Base-by-base conservation (phyloP, 192 early-diverging fungal species). In the Entomortierella beljakovae region DNA sequence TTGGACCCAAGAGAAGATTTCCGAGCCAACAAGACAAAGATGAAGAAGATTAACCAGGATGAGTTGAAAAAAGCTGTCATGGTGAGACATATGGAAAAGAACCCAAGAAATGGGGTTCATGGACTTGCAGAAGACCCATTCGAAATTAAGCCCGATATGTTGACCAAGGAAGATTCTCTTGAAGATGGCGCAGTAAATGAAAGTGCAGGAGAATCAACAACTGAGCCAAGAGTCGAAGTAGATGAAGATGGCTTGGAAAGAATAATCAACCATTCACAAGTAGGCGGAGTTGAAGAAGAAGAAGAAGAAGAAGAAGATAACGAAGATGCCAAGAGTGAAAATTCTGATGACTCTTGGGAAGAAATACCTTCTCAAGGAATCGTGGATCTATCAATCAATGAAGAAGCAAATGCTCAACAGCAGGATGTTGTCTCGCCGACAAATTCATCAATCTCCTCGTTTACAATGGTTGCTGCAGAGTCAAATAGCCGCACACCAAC, bases 291-390 rank as follows among this genome's bases (percentile, higher is more conserved):
- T 18, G 65, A 56, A 6, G 72, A 57, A 1, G 52, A 61, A 29
- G 46, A 42, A 32, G 42, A 63, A 2, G 32, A 55, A 13, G 48
- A 67, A 3, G 60, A 25, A 2, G 57, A 46, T 1, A 52, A 57
- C 0, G 43, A 75, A 0, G 72, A 61, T 1, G 64, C 57, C 35
- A 32, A 52, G 8, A 59, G 59, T 26, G 48, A 37, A 15, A 6
- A 62, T 11, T 76, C 72, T 13, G 72, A 76, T 53, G 72, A 76
- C 9, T 76, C 72, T 2, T 76, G 72, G 72, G 72, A 76, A 76
- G 72, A 76, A 23, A 57, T 76, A 10, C 72, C 72, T 25, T 42
- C 32, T 23, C 59, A 52, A 35, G 33, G 33, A 2, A 32, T 76
- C 15, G 64, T 57, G 25, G 22, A 15, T n/a, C 23, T 76, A 9